phyloP scores from a whole-genome alignment of 2,329 filamentous ascomycete species.

The Ophiostoma tasmaniense region DNA sequence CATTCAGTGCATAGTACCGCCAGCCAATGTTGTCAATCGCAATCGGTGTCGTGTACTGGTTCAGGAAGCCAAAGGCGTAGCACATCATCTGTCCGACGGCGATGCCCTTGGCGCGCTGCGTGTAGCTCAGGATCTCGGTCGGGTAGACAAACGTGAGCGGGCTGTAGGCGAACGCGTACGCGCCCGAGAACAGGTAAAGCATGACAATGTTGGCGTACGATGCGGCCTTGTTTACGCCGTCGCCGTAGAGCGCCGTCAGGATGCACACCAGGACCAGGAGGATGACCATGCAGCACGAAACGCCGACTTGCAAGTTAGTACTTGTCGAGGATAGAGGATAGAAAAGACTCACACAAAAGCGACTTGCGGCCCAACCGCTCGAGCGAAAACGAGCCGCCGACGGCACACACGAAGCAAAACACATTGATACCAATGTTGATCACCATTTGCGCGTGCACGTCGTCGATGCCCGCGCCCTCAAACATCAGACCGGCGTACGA shows the following conservation, averaged over 20 bases:
- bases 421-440: background rate
- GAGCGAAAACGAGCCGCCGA: background rate
- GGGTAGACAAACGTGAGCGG: background rate
- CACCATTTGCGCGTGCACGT: background rate
- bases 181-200: background rate
- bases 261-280: too few relatives aligned
- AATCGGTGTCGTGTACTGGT: background rate
- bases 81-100: background rate
- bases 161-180: background rate
- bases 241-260: too few relatives aligned
- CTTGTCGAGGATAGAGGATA: too few relatives aligned
- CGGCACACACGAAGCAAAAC: background rate
- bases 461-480: background rate
- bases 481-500: background rate
- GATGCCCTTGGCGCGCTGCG: conserved; percentile 11
- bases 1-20: background rate
- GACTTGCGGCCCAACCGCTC: too few relatives aligned
- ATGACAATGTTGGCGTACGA: background rate
- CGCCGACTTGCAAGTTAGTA: too few relatives aligned
- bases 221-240: too few relatives aligned
- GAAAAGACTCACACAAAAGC: too few relatives aligned
- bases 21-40: background rate
- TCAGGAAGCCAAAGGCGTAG: background rate
- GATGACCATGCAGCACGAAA: too few relatives aligned
- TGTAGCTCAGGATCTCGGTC: background rate